A percentile compares a stretch with the other conserved stretches of the same genome.
Evolutionary conservation across 208 protist species (phyloP).

Genomic region (Vickermania ingenoplastis): DNA sequence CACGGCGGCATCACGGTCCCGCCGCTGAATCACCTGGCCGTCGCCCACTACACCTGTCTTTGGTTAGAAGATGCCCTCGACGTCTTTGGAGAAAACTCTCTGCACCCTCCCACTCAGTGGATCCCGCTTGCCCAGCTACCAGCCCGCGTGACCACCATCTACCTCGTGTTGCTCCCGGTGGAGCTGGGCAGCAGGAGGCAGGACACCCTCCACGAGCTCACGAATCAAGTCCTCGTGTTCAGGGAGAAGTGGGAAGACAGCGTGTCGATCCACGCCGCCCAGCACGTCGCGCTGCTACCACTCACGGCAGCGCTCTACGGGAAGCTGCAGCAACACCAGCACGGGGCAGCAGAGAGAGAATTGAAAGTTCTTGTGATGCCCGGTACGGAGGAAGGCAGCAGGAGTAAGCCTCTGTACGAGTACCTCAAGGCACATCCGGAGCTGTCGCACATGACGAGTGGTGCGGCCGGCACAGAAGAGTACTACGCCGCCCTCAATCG

Average conservation of each 20-base stretch:
- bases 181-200: neutral
- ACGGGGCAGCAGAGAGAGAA: neutral
- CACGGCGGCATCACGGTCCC: neutral
- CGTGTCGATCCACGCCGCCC: neutral
- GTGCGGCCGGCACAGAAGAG: neutral
- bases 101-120: too few relatives aligned
- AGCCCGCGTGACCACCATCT: neutral
- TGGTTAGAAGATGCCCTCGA: neutral
- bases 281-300: neutral
- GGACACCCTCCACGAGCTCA: neutral
- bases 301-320: neutral
- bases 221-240: neutral
- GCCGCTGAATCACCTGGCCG: neutral
- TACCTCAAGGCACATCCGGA: neutral
- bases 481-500: neutral
- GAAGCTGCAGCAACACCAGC: neutral
- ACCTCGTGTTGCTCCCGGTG: neutral
- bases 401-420: neutral
- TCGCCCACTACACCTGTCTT: neutral
- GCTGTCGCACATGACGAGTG: neutral
- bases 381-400: neutral
- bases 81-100: neutral
- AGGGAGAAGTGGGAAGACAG: neutral
- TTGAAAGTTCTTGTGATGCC: neutral
- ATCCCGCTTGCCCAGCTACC: neutral